These are phyloP conservation scores for Paxillus involutus DNA, from an alignment of 768 basidiomycete genomes.

Conservation along the genomic window DNA sequence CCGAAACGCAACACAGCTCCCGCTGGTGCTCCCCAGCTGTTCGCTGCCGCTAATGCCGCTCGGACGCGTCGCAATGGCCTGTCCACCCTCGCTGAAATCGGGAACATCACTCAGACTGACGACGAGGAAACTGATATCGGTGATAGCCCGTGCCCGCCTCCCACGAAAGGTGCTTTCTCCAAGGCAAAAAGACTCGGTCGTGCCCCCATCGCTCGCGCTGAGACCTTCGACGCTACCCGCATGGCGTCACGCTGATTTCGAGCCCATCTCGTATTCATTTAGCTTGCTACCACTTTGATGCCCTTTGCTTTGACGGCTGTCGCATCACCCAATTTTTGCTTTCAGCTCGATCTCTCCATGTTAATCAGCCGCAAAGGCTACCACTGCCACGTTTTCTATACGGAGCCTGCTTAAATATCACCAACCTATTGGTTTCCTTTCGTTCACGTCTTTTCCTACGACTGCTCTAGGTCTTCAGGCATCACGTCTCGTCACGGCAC, in stretches of 20 bases:
- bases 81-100: constrained; percentile 66
- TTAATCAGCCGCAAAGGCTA: constrained; percentile 8
- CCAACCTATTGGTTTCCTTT: constrained; percentile 1
- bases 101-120: constrained; percentile 61
- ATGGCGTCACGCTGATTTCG: constrained; percentile 46
- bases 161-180: constrained; percentile 53
- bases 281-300: constrained; percentile 1
- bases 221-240: constrained; percentile 67
- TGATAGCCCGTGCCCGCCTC: constrained; percentile 87
- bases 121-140: constrained; percentile 79
- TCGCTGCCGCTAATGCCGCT: constrained; percentile 70
- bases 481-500: constrained; percentile 13
- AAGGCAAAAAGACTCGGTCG: constrained; percentile 59
- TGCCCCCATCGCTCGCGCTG: constrained; percentile 54
- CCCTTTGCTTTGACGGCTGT: not conserved
- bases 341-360: constrained; percentile 4
- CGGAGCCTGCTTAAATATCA: constrained; percentile 1
- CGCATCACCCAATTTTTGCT: constrained; percentile 1
- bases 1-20: constrained; percentile 72
- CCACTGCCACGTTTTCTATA: not conserved
- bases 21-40: constrained; percentile 51
- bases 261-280: not conserved
- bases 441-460: constrained; percentile 11
- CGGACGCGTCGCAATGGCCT: constrained; percentile 62
- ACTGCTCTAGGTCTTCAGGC: constrained; percentile 6